Evolutionary conservation across 306 rosid genomes (phyloP).

Genomic region (Lupinus albus): DNA sequence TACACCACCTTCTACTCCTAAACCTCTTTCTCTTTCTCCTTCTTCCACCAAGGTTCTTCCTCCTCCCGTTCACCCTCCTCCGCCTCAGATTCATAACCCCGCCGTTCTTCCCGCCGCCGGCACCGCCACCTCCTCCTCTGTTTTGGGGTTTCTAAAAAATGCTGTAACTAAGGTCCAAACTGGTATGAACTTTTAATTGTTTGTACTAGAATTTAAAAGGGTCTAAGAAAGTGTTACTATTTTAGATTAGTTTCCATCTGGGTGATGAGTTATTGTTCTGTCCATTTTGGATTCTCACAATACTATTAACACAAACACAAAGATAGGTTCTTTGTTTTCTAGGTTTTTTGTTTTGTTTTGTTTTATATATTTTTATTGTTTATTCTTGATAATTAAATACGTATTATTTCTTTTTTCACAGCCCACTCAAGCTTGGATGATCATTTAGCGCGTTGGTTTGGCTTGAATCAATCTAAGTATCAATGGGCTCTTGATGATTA

Average conservation of each 20-base stretch:
- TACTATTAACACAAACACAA: too few species aligned
- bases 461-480: slow-evolving; percentile 92
- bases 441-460: slow-evolving; percentile 98
- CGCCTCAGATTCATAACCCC: slow-evolving; percentile 70
- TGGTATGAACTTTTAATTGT: slow-evolving; percentile 59
- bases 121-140: slow-evolving; percentile 52
- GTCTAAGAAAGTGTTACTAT: too few species aligned
- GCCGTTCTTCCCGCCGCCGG: slow-evolving; percentile 39
- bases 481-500: slow-evolving; percentile 99
- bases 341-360: too few species aligned
- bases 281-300: too few species aligned
- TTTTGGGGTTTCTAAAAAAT: slow-evolving; percentile 65
- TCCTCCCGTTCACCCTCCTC: slow-evolving; percentile 55
- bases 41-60: slow-evolving; percentile 45
- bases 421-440: slow-evolving; percentile 96
- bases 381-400: slow-evolving; percentile 1
- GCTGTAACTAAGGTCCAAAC: slow-evolving; percentile 79
- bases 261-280: too few species aligned
- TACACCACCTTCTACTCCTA: slow-evolving; percentile 91
- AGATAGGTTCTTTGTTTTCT: too few species aligned
- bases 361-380: neutral
- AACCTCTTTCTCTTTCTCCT: slow-evolving; percentile 40
- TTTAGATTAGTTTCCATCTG: too few species aligned
- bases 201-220: too few species aligned
- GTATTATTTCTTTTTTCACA: slow-evolving; percentile 39